Evolutionary conservation across 2,329 filamentous ascomycete genomes (phyloP), one percentile per base, ranked within the genome.

Genomic region (Cladophialophora chaetospira): DNA sequence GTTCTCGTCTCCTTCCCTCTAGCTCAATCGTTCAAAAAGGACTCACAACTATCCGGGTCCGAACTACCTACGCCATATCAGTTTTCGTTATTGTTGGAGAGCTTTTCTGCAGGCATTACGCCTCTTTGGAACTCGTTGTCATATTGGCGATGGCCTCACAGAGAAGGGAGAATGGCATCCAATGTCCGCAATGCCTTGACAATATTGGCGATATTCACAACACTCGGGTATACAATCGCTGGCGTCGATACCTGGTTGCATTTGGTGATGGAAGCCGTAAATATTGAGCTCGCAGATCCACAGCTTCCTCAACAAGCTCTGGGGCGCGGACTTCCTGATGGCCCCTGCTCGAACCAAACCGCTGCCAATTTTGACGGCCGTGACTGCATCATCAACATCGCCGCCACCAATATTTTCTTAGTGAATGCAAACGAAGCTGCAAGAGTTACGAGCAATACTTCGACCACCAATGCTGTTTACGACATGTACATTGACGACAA

Each of bases 181-280:
- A 57, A 15, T 49, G 54, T 17, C n/a, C 64, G 38, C 61, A 56
- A 19, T 19, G 42, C 51, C 2, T 25, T 54, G 19, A 46, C 26
- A 15, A 23, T 54, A 4, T 21, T 54, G 17, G 38, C 48, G 21
- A 23, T 31, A 17, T 51, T 51, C 17, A 51, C 35, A 6, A 35
- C 15, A 6, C 48, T 51, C 9, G 43, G 52, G 23, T 47, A 55
- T 35, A 42, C 52, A 4, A 46, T 49, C 21, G 52, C 52, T 11
- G 47, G 52, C n/a, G 63, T 60, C 9, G 65, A 67, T 48, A 67
- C 64, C 5, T 68, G 66, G 66, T 61, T 68, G 31, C 64, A 68
- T 46, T 35, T 68, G 19, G 60, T 60, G n/a, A 66, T 62, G 9
- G 63, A 61, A 4, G 65, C 65, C 11, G 62, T 67, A 4, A 48